These are phyloP conservation scores for Aspergillus clavatus DNA, from an alignment of 2,329 filamentous ascomycete species.

Conservation along the genomic window DNA sequence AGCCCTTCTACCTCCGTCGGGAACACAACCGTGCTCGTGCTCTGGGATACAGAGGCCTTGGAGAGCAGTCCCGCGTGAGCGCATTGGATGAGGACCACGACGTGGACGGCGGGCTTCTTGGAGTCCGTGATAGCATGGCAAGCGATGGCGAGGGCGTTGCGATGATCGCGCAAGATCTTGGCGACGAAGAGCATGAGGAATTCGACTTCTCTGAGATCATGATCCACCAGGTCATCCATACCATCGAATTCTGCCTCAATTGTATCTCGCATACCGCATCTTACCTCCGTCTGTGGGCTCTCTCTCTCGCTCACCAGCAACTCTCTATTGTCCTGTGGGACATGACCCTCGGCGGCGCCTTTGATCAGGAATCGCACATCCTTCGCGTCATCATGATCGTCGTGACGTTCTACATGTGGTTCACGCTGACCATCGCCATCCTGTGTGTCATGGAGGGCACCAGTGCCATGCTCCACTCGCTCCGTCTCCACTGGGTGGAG, in stretches of 20 bases:
- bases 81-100: slow-evolving; percentile 87
- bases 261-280: slow-evolving; percentile 98
- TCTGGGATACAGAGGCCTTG: slow-evolving; percentile 86
- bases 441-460: slow-evolving; percentile 95
- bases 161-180: slow-evolving; percentile 82
- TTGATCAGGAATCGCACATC: slow-evolving; percentile 58
- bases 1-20: slow-evolving; percentile 90
- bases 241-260: slow-evolving; percentile 98
- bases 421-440: slow-evolving; percentile 72
- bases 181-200: slow-evolving; percentile 80
- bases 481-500: slow-evolving; percentile 93
- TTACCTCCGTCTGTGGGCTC: slow-evolving; percentile 95
- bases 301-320: slow-evolving; percentile 97
- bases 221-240: slow-evolving; percentile 99
- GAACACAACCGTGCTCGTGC: slow-evolving; percentile 88
- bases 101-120: slow-evolving; percentile 56
- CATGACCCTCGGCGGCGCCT: slow-evolving; percentile 83
- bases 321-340: slow-evolving; percentile 92
- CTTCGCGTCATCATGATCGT: slow-evolving; percentile 76
- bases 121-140: slow-evolving; percentile 60
- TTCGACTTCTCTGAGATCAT: slow-evolving; percentile 97
- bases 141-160: slow-evolving; percentile 78
- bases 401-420: slow-evolving; percentile 81
- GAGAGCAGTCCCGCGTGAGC: slow-evolving; percentile 80
- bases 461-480: slow-evolving; percentile 87